phyloP scores from a whole-genome alignment of 2,329 filamentous ascomycete genomes.

The Metarhizium guizhouense region DNA sequence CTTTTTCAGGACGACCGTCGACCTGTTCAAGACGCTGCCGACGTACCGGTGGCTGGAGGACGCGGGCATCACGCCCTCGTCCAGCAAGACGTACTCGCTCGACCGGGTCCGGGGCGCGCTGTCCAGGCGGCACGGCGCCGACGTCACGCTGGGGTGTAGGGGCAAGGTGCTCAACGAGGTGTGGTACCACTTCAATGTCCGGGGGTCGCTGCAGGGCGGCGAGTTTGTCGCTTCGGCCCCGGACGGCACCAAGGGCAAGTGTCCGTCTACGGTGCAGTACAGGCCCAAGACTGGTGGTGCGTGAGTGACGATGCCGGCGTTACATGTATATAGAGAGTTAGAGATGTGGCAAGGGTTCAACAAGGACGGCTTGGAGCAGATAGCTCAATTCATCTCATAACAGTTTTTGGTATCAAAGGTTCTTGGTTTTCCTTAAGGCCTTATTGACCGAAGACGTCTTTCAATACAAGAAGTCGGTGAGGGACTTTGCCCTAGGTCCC shows the following conservation, averaged over 20 bases:
- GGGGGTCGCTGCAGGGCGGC: constrained; percentile 48
- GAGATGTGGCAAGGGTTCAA: too few relatives aligned
- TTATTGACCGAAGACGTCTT: too few relatives aligned
- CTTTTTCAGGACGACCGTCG: constrained; percentile 58
- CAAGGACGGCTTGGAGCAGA: too few relatives aligned
- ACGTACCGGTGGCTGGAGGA: constrained; percentile 54
- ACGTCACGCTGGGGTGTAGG: constrained; percentile 50
- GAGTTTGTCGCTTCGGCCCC: constrained; percentile 46
- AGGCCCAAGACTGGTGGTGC: constrained; percentile 16
- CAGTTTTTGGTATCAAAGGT: too few relatives aligned
- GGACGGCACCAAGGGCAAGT: constrained; percentile 51
- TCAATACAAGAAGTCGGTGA: too few relatives aligned
- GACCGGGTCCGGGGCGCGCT: constrained; percentile 51
- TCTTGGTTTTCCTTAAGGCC: too few relatives aligned
- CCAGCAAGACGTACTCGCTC: constrained; percentile 47
- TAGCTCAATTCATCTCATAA: too few relatives aligned
- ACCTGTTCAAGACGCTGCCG: constrained; percentile 57
- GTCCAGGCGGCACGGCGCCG: constrained; percentile 39
- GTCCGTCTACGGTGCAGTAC: constrained; percentile 58
- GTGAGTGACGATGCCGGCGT: neutral
- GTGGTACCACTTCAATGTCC: constrained; percentile 56
- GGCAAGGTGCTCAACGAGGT: constrained; percentile 39
- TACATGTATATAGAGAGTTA: too few relatives aligned
- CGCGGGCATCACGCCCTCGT: constrained; percentile 49
- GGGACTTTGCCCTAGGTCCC: too few relatives aligned